Conservation (phyloP, 2,329 filamentous ascomycete species). For the Onygena corvina region DNA sequence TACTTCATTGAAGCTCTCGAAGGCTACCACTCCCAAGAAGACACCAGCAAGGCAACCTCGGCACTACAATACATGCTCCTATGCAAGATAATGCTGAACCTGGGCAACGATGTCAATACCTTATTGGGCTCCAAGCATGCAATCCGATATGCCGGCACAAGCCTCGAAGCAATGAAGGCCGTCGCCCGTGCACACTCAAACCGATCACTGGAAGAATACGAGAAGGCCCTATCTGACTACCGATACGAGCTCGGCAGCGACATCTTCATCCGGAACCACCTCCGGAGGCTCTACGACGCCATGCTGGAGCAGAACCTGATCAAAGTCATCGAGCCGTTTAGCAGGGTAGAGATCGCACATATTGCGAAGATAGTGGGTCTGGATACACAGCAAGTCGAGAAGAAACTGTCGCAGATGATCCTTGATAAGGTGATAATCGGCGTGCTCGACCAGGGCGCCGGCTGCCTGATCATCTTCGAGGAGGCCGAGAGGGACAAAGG, state of each 20-base stretch:
- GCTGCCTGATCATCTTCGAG: conserved; percentile 92
- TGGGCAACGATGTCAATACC: conserved; percentile 88
- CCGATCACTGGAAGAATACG: conserved; percentile 92
- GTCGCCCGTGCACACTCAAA: conserved; percentile 92
- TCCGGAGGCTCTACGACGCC: conserved; percentile 89
- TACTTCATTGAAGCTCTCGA: conserved; percentile 99
- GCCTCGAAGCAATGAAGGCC: conserved; percentile 97
- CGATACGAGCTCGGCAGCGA: conserved; percentile 89
- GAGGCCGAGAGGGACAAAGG: conserved; percentile 86
- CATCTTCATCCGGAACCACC: conserved; percentile 91
- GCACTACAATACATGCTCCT: conserved; percentile 98
- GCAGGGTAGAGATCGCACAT: conserved; percentile 88
- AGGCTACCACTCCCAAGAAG: conserved; percentile 88
- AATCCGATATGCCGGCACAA: conserved; percentile 87
- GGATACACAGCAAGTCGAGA: conserved; percentile 91
- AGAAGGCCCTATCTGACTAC: conserved; percentile 79
- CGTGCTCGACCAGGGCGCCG: conserved; percentile 92
- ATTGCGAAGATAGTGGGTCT: conserved; percentile 96
- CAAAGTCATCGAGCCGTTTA: conserved; percentile 99
- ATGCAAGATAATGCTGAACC: conserved; percentile 99
- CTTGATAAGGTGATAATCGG: conserved; percentile 98
- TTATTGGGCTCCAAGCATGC: conserved; percentile 95
- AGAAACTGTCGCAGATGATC: conserved; percentile 98
- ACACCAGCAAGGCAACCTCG: conserved; percentile 78
- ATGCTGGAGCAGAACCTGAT: conserved; percentile 99